Evolutionary conservation across 208 protist species (phyloP), one percentile per base, ranked within the genome.

Genomic region (Angomonas ambiguus): DNA sequence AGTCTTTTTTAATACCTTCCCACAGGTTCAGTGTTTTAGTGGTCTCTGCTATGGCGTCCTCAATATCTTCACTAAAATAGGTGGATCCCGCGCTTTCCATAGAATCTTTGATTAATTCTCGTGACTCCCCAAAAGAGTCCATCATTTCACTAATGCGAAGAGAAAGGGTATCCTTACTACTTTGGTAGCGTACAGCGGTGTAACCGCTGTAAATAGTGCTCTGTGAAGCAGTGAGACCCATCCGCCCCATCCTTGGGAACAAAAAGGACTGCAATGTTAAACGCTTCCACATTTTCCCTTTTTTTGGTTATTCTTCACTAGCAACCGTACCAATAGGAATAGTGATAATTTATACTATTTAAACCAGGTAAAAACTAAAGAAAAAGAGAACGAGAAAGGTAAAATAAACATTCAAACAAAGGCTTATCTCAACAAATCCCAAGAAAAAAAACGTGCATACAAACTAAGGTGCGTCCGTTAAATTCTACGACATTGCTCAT

Each of bases 61-160:
- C 68, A 22, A 91, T 79, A 53, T 93, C 87, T 2, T 91, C 87
- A 10, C 55, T 49, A 42, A 82, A 87, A 65, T 93, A 93, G 0
- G 79, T 81, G 13, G 82, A 86, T 31, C 87, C 84, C 2, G 77
- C 65, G 27, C 80, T 89, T 20, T 93, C 87, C 27, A 67, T 72
- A 0, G 87, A 76, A 31, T 93, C 87, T 16, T 61, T 59, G 30
- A 89, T 89, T 13, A 93, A 71, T 60, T 85, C 84, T 0, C 82
- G 71, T 2, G 87, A 76, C 64, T 93, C 84, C 0, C 60, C 74
- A 63, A 91, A 91, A 1, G 60, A 59, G 1, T 91, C 84, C 71
- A 84, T 83, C 27, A 90, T 51, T 13, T 82, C 79, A 27, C 74
- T 76, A 20, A 93, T 56, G n/a, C 49, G 49, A 24, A 56, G n/a